A percentile compares a stretch with the other conserved stretches of the same genome.
Conservation (phyloP, 1,284 basidiomycete genomes). For the Tremellales sp. region DNA sequence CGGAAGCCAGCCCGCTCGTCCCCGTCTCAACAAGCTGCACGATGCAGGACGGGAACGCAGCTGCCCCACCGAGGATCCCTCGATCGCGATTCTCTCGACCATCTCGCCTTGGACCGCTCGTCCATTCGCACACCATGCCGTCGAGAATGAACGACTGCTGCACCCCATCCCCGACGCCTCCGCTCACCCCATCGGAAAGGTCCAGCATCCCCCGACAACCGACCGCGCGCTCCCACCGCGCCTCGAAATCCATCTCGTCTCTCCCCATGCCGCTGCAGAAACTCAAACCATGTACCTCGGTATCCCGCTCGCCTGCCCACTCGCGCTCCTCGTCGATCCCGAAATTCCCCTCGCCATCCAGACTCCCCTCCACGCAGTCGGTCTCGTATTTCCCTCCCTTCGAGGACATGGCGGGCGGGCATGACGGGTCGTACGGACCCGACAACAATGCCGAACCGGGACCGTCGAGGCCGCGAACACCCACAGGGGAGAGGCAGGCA, state of each 20-base stretch:
- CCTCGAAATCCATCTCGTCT: constrained; percentile 23
- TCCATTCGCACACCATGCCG: neutral
- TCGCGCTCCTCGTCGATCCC: constrained; percentile 6
- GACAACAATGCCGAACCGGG: neutral
- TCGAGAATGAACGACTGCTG: neutral
- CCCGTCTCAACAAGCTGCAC: no score
- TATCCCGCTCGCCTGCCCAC: constrained; percentile 8
- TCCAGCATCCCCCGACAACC: neutral
- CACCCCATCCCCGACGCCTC: constrained; percentile 1
- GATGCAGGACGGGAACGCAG: no score
- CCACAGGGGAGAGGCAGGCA: neutral
- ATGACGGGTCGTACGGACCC: neutral
- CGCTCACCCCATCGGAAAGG: neutral
- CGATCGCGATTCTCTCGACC: neutral
- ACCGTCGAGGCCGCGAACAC: neutral
- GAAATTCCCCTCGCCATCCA: constrained; percentile 16
- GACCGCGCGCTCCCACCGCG: constrained; percentile 9
- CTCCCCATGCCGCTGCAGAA: constrained; percentile 5
- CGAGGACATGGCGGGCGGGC: constrained; percentile 26
- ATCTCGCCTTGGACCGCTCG: neutral
- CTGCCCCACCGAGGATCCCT: neutral
- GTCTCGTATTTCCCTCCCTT: constrained; percentile 36
- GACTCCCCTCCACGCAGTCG: constrained; percentile 22
- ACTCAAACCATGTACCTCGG: neutral
- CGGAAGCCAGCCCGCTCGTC: no score